These are phyloP conservation scores for Phytophthora parvispora DNA, from an alignment of 352 stramenopile genomes.

Conservation along the genomic window DNA sequence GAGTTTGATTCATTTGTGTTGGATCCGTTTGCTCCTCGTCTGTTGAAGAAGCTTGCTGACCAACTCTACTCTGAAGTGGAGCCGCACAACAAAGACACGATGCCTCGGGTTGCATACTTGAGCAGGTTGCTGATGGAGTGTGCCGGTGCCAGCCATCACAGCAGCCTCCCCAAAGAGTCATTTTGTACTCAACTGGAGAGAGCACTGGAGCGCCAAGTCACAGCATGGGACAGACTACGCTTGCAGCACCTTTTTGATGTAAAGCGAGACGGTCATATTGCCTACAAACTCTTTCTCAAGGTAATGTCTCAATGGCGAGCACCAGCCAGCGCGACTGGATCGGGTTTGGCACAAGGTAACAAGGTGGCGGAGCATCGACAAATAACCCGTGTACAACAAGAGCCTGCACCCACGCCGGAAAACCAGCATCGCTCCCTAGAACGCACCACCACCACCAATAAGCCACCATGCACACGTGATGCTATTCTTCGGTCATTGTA, in stretches of 20 bases:
- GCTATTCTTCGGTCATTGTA: conserved; percentile 63
- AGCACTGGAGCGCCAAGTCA: conserved; percentile 36
- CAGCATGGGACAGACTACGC: conserved; percentile 38
- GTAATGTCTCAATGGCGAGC: conserved; percentile 68
- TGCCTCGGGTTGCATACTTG: conserved; percentile 60
- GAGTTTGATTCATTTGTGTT: conserved; percentile 87
- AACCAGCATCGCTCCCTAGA: conserved; percentile 4
- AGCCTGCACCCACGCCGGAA: conserved; percentile 1
- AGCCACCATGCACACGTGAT: conserved; percentile 21
- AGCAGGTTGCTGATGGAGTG: conserved; percentile 57
- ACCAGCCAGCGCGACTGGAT: not conserved
- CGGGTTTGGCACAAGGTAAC: conserved; percentile 1
- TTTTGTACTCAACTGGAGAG: conserved; percentile 52
- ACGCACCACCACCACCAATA: not conserved
- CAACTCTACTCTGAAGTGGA: conserved; percentile 37
- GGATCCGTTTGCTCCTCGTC: conserved; percentile 49
- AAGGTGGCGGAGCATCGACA: not conserved
- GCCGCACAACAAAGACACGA: conserved; percentile 7
- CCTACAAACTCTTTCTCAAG: conserved; percentile 83
- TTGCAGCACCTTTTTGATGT: conserved; percentile 83
- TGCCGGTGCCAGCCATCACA: conserved; percentile 30
- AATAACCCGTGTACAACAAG: conserved; percentile 1
- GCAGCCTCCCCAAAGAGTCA: conserved; percentile 29
- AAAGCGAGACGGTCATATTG: conserved; percentile 60
- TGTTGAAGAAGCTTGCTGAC: conserved; percentile 49